These are phyloP conservation scores for Metschnikowia borealis DNA, from an alignment of 805 yeast genomes.

Conservation along the genomic window DNA sequence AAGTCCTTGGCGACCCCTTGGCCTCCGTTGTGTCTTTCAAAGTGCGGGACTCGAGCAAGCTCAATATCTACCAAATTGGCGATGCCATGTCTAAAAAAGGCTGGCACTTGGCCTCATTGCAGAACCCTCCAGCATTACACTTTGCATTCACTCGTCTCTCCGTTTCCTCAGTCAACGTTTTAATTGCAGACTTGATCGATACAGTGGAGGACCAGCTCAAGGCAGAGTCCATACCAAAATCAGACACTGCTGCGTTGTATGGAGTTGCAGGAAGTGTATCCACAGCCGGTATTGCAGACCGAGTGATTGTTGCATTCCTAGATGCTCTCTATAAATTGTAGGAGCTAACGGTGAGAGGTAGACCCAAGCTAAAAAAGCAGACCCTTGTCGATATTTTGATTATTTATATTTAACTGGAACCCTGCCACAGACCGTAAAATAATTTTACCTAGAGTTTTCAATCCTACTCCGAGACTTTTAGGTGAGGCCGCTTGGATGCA, in stretches of 20 bases:
- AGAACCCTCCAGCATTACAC: constrained; percentile 87
- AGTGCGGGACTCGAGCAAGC: constrained; percentile 29
- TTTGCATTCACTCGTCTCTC: constrained; percentile 80
- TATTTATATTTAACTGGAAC: too few species aligned
- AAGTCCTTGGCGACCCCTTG: constrained; percentile 80
- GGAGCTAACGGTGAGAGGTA: background rate
- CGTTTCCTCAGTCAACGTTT: constrained; percentile 54
- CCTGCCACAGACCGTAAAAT: too few species aligned
- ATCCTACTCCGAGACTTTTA: too few species aligned
- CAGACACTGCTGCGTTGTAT: constrained; percentile 83
- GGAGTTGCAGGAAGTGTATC: constrained; percentile 93
- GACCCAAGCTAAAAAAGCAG: background rate
- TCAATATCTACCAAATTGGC: constrained; percentile 75
- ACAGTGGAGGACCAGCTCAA: constrained; percentile 38
- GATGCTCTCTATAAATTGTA: constrained; percentile 68
- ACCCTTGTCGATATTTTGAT: too few species aligned
- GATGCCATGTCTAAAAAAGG: constrained; percentile 65
- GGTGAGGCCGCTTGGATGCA: background rate
- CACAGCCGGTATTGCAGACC: constrained; percentile 80
- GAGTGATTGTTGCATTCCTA: constrained; percentile 71
- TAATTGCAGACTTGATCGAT: constrained; percentile 49
- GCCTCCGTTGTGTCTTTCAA: constrained; percentile 80
- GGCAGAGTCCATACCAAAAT: constrained; percentile 22
- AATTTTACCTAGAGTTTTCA: too few species aligned
- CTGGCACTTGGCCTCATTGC: constrained; percentile 88